Base-by-base conservation (phyloP, 768 basidiomycete genomes). In the Termitomyces sp. region DNA sequence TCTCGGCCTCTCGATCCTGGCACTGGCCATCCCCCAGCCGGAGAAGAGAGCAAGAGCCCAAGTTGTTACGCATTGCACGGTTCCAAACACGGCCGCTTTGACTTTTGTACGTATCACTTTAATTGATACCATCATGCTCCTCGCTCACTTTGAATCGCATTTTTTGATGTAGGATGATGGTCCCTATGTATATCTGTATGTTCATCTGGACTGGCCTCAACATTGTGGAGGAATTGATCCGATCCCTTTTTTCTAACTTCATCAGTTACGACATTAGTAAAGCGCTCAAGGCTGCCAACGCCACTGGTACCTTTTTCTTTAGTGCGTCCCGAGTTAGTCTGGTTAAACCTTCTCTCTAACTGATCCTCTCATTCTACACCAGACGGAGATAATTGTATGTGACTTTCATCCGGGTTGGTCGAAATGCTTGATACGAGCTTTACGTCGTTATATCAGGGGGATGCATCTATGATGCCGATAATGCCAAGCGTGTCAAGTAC, bases 281-380 rank as follows among this genome's bases (percentile, higher is more conserved):
- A 7, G 33, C 29, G 6, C 44, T 45, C 7, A 45, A 12, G 18
- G 18, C n/a, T 29, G 63, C 60, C 39, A 60, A 60, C 40, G 71
- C 66, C 3, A 65, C 64, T 29, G 71, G 66, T 15, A 70, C 68
- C 1, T 68, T 69, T 42, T 71, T 71, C 60, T 68, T 67, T 51
- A 71, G 68, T 70, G 44, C 16, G 67, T 59, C 18, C 44, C 9
- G 1, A 29, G 13, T 23, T 18, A 16, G 18, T 47, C 22, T 1
- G 7, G 5, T 29, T 11, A 12, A 10, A 31, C 27, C 18, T 15
- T 18, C 29, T 9, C 10, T 32, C 47, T 58, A 18, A 56, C 11
- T 12, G 27, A 3, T 38, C 27, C 23, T 36, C 11, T n/a, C 29
- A 45, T 12, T n/a, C 25, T 25, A 40, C 16, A 16, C 13, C 35